Conservation (phyloP, 805 yeast species). For the Scheffersomyces stipitis region DNA sequence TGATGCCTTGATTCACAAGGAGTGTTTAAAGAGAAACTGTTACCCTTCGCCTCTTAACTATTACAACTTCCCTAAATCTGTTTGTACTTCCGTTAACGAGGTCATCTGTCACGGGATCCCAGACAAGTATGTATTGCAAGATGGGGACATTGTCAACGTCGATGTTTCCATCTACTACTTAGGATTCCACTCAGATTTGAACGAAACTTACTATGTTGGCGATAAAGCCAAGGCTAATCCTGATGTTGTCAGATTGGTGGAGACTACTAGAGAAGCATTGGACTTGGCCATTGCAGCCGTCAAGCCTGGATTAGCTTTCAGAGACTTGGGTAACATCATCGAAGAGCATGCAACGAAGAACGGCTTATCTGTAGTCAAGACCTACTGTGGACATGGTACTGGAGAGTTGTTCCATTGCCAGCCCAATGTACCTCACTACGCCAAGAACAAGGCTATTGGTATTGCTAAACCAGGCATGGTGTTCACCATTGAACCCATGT, state of each 20-base stretch:
- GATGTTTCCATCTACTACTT: slow-evolving; percentile 83
- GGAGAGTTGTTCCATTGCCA: slow-evolving; percentile 85
- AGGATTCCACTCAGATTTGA: slow-evolving; percentile 92
- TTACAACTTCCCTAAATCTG: slow-evolving; percentile 87
- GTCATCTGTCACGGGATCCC: slow-evolving; percentile 97
- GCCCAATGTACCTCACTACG: slow-evolving; percentile 93
- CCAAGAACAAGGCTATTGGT: slow-evolving; percentile 89
- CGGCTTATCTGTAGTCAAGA: slow-evolving; percentile 81
- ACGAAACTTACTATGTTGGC: slow-evolving; percentile 96
- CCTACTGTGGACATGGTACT: slow-evolving; percentile 94
- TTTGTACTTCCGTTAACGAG: slow-evolving; percentile 94
- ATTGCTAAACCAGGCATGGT: slow-evolving; percentile 94
- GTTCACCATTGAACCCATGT: slow-evolving; percentile 97
- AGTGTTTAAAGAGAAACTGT: slow-evolving; percentile 81
- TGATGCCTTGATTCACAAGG: slow-evolving; percentile 83
- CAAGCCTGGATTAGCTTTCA: slow-evolving; percentile 88
- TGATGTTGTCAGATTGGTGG: slow-evolving; percentile 85
- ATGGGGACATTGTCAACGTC: slow-evolving; percentile 91
- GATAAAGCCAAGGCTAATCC: slow-evolving; percentile 78
- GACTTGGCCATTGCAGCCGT: slow-evolving; percentile 80
- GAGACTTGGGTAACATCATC: slow-evolving; percentile 83
- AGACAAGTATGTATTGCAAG: slow-evolving; percentile 79
- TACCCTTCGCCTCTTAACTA: slow-evolving; percentile 96
- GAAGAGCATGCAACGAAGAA: slow-evolving; percentile 81
- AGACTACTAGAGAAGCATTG: slow-evolving; percentile 79